These are phyloP conservation scores for Graphiopsis chlorocephala DNA, from an alignment of 2,329 filamentous ascomycete genomes.

Conservation along the genomic window DNA sequence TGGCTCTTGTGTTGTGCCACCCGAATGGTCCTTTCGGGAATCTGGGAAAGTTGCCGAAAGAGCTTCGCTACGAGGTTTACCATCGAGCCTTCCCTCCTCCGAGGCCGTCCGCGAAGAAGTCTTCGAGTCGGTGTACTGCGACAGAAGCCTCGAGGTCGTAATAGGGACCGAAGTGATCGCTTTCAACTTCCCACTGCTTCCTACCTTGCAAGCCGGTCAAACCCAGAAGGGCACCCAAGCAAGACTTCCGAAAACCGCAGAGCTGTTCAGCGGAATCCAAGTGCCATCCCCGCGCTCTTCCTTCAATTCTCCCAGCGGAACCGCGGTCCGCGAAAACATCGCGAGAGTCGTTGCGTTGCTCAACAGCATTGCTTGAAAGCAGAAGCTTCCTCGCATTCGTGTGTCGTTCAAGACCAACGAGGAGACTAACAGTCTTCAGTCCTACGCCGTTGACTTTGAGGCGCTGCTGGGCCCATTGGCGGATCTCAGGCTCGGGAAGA, in stretches of 20 bases:
- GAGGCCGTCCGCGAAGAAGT: neutral
- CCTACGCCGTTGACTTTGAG: neutral
- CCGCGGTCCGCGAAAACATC: neutral
- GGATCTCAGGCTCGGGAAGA: neutral
- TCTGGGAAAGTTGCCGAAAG: neutral
- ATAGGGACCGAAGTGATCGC: neutral
- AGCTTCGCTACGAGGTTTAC: neutral
- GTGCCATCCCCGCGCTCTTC: neutral
- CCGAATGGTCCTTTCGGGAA: neutral
- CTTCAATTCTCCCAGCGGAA: neutral
- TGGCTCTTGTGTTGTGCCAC: neutral
- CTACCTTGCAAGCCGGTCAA: neutral
- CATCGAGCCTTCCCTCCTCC: neutral
- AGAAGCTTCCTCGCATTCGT: neutral
- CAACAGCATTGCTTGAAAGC: neutral
- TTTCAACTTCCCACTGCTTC: neutral
- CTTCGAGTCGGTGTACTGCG: neutral
- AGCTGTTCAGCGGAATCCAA: conserved; percentile 2
- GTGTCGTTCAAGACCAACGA: neutral
- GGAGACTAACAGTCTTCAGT: neutral
- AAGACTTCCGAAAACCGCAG: neutral
- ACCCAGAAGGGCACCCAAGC: neutral
- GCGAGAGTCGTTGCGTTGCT: neutral
- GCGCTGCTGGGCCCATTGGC: neutral
- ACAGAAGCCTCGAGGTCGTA: neutral